These are phyloP conservation scores for Astragalus membranaceus DNA, from an alignment of 306 rosid genomes.

Conservation along the genomic window DNA sequence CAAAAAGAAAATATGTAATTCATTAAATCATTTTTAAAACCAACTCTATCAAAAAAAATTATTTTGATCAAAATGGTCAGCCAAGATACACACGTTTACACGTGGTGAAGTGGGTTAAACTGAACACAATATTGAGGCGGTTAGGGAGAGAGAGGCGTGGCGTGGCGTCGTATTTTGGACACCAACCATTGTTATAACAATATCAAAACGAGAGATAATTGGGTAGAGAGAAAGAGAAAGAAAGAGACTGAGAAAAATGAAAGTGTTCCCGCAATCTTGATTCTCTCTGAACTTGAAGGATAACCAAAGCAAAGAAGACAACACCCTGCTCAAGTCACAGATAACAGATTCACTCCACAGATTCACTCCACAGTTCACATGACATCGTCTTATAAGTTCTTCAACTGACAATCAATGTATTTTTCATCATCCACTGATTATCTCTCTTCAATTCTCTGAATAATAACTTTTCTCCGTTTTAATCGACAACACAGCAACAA, in stretches of 20 bases:
- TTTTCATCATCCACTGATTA: slow-evolving; percentile 20
- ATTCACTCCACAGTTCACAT: too few relatives aligned
- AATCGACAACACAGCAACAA: not conserved
- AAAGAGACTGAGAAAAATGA: too few relatives aligned
- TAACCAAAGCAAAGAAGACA: too few relatives aligned
- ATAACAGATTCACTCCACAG: not conserved
- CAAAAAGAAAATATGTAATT: too few relatives aligned
- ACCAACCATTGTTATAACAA: too few relatives aligned
- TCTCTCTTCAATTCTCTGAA: not conserved
- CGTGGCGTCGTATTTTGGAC: not conserved
- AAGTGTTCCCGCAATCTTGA: not conserved
- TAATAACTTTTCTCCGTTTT: not conserved
- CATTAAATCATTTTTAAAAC: too few relatives aligned
- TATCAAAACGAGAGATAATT: not conserved
- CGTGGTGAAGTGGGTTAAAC: not conserved
- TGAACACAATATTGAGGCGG: not conserved
- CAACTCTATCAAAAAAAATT: too few relatives aligned
- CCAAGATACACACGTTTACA: not conserved
- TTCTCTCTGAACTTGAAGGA: not conserved
- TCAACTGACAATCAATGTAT: not conserved
- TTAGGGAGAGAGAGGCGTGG: not conserved
- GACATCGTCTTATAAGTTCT: too few relatives aligned
- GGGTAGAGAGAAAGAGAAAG: not conserved
- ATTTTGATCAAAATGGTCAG: not conserved
- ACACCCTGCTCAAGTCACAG: not conserved